Evolutionary conservation across 257 asterid genomes (phyloP).

Genomic region (Nicotiana tomentosiformis): DNA sequence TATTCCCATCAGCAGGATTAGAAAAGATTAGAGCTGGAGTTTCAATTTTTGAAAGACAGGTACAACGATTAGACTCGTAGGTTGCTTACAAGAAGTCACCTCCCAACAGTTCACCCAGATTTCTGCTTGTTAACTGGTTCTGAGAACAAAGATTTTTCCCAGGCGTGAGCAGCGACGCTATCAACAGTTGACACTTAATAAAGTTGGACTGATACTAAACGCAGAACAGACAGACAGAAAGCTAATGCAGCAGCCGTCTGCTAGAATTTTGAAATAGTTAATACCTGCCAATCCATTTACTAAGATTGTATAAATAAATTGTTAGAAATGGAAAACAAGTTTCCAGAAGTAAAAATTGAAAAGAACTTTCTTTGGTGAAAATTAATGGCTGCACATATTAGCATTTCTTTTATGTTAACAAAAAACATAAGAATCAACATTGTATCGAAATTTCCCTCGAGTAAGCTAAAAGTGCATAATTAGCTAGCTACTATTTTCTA

Average conservation of each 20-base stretch:
- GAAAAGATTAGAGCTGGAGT: no score
- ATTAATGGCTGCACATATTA: neutral
- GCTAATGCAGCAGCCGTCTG: neutral
- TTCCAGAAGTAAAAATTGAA: neutral
- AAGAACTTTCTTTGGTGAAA: neutral
- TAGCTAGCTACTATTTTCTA: neutral
- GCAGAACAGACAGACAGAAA: neutral
- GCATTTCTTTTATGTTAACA: conserved; percentile 5
- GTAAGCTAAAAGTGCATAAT: neutral
- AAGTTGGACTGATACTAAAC: neutral
- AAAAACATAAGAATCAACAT: neutral
- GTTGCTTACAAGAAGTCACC: no score
- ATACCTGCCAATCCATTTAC: neutral
- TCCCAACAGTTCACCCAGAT: no score
- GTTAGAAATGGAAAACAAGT: neutral
- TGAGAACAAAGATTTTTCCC: neutral
- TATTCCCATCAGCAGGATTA: no score
- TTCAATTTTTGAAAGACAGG: no score
- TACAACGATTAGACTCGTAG: no score
- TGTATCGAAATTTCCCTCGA: neutral
- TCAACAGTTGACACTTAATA: neutral
- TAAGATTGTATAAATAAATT: neutral
- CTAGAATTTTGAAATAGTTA: neutral
- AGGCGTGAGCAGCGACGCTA: neutral
- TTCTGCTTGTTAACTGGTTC: neutral